phyloP scores from a whole-genome alignment of 352 stramenopile genomes.

The Globisporangium parvum region DNA sequence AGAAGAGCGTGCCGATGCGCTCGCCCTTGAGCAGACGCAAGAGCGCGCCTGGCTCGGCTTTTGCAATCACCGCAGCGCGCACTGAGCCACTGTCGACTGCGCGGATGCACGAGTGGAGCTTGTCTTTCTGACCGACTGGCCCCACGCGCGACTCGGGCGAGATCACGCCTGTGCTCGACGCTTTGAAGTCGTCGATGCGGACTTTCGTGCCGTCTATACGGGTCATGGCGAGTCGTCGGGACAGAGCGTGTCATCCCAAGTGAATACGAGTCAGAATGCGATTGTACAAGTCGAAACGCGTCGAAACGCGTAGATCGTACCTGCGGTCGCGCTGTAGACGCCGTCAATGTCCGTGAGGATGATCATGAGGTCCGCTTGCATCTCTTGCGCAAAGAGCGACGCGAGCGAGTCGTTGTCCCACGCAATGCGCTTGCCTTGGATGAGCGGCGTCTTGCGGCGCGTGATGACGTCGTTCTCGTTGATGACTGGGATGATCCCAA shows the following conservation, averaged over 20 bases:
- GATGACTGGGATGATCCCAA: slow-evolving; percentile 82
- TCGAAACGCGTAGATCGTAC: too few relatives aligned
- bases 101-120: slow-evolving; percentile 74
- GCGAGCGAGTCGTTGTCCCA: slow-evolving; percentile 87
- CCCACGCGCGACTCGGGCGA: slow-evolving; percentile 51
- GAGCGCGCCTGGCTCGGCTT: slow-evolving; percentile 54
- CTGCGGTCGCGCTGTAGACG: slow-evolving; percentile 30
- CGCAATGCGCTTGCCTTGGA: slow-evolving; percentile 51
- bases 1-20: slow-evolving; percentile 62
- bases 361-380: slow-evolving; percentile 70
- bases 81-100: slow-evolving; percentile 67
- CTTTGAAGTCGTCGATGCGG: slow-evolving; percentile 46
- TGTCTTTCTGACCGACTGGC: slow-evolving; percentile 68
- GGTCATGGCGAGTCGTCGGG: neutral
- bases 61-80: slow-evolving; percentile 53
- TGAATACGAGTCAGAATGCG: neutral
- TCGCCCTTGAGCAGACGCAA: slow-evolving; percentile 64
- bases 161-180: slow-evolving; percentile 35
- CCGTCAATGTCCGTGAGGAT: slow-evolving; percentile 73
- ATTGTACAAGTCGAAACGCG: too few relatives aligned
- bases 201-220: slow-evolving; percentile 22
- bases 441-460: slow-evolving; percentile 51
- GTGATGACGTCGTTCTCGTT: slow-evolving; percentile 87
- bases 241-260: neutral
- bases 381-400: slow-evolving; percentile 66